Evolutionary conservation across 2,329 filamentous ascomycete genomes (phyloP).

Genomic region (Cytospora piceicola): DNA sequence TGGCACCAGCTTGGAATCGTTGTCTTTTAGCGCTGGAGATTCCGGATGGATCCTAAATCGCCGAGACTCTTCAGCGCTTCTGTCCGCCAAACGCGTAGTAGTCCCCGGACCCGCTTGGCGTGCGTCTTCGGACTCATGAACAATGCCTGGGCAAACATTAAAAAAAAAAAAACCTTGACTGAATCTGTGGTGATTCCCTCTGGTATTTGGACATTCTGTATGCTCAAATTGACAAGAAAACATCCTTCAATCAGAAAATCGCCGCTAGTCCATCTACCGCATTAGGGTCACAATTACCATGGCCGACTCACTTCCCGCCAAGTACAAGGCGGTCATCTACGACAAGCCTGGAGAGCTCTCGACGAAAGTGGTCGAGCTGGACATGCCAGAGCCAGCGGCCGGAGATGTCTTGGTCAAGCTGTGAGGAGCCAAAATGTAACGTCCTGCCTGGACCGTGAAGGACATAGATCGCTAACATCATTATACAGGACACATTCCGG

Average conservation of each 20-base stretch:
- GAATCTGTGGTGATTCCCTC: neutral
- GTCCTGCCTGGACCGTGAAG: neutral
- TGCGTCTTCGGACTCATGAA: neutral
- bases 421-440: neutral
- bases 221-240: neutral
- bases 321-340: constrained; percentile 25
- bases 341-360: constrained; percentile 28
- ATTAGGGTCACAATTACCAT: constrained; percentile 5
- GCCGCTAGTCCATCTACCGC: too few species aligned
- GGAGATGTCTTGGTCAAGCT: constrained; percentile 30
- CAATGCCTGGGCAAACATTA: too few species aligned
- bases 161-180: too few species aligned
- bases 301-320: constrained; percentile 21
- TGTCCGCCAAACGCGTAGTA: too few species aligned
- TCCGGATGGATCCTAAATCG: too few species aligned
- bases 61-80: too few species aligned
- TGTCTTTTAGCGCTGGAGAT: too few species aligned
- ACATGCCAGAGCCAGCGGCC: constrained; percentile 25
- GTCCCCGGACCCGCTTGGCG: too few species aligned
- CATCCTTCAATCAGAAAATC: neutral
- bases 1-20: too few species aligned
- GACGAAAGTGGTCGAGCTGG: constrained; percentile 27
- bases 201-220: too few species aligned
- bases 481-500: constrained; percentile 32
- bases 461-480: neutral